phyloP scores from a whole-genome alignment of 352 stramenopile species.

The Paralagenidium karlingii region DNA sequence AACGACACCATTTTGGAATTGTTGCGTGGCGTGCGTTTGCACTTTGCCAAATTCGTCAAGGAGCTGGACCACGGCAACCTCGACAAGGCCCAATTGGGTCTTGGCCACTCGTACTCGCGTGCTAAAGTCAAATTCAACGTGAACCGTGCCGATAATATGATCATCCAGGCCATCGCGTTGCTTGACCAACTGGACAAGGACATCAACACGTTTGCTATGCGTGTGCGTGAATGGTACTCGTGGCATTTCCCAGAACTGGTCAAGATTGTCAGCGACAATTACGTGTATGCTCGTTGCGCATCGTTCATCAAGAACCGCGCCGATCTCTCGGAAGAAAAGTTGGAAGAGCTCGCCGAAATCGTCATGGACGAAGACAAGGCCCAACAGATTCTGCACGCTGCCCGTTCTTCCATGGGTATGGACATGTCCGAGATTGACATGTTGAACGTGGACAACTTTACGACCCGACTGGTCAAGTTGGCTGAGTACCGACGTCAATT shows the following conservation, averaged over 20 bases:
- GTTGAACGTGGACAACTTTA: slow-evolving; percentile 99
- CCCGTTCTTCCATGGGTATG: slow-evolving; percentile 98
- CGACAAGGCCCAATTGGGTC: slow-evolving; percentile 97
- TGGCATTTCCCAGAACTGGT: slow-evolving; percentile 99
- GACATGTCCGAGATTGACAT: slow-evolving; percentile 99
- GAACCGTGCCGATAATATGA: slow-evolving; percentile 99
- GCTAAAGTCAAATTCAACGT: slow-evolving; percentile 99
- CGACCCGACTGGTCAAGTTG: slow-evolving; percentile 96
- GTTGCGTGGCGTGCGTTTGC: slow-evolving; percentile 91
- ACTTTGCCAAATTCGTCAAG: slow-evolving; percentile 98
- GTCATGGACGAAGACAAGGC: slow-evolving; percentile 96
- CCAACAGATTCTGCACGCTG: slow-evolving; percentile 90
- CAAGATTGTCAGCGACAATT: slow-evolving; percentile 99
- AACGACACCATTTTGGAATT: slow-evolving; percentile 98
- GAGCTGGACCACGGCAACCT: slow-evolving; percentile 92
- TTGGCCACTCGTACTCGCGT: slow-evolving; percentile 98
- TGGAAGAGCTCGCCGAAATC: slow-evolving; percentile 85
- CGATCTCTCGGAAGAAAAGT: slow-evolving; percentile 64
- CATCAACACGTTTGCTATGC: slow-evolving; percentile 99
- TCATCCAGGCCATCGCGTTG: slow-evolving; percentile 99
- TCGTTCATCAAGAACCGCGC: slow-evolving; percentile 94
- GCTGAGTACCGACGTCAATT: slow-evolving; percentile 96
- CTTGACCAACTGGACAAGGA: slow-evolving; percentile 99
- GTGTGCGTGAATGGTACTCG: slow-evolving; percentile 99
- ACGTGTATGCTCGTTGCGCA: slow-evolving; percentile 96